phyloP scores from a whole-genome alignment of 2,329 filamentous ascomycete genomes.

The Venturiaceae sp. region DNA sequence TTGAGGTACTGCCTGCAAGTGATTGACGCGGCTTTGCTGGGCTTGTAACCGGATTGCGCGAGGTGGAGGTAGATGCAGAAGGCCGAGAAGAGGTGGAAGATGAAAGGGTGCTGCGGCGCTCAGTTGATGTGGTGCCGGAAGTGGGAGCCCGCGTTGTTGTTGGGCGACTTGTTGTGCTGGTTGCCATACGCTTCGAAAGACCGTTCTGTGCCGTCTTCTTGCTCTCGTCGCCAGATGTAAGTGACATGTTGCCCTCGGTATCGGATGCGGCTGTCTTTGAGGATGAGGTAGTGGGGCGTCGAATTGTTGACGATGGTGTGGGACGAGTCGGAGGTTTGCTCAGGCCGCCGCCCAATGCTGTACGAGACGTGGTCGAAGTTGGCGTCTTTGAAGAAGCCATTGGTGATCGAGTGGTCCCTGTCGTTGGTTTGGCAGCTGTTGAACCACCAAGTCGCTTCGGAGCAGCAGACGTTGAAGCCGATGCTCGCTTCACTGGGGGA shows the following conservation, averaged over 20 bases:
- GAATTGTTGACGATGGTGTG: background rate
- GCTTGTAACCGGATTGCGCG: slow-evolving; percentile 1
- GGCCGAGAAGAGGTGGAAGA: background rate
- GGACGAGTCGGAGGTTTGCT: slow-evolving; percentile 8
- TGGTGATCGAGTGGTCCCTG: background rate
- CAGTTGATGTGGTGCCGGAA: background rate
- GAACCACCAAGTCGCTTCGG: background rate
- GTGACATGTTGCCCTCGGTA: background rate
- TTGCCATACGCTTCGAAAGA: slow-evolving; percentile 6
- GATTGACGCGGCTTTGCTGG: slow-evolving; percentile 1
- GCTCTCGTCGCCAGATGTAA: slow-evolving; percentile 7
- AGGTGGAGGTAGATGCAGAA: background rate
- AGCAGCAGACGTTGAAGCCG: background rate
- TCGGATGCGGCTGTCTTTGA: slow-evolving; percentile 1
- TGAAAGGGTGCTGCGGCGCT: slow-evolving; percentile 1
- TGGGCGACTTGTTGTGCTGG: background rate
- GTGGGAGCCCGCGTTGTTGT: background rate
- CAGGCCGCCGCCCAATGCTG: slow-evolving; percentile 2
- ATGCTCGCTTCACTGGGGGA: background rate
- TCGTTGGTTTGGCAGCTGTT: background rate
- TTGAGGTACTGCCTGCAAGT: background rate
- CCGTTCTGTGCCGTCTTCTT: slow-evolving; percentile 5
- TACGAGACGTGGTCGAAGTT: background rate
- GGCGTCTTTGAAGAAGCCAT: background rate
- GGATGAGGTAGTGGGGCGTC: slow-evolving; percentile 2